Conservation (phyloP, 805 yeast genomes). For the Nakazawaea pomicola region DNA sequence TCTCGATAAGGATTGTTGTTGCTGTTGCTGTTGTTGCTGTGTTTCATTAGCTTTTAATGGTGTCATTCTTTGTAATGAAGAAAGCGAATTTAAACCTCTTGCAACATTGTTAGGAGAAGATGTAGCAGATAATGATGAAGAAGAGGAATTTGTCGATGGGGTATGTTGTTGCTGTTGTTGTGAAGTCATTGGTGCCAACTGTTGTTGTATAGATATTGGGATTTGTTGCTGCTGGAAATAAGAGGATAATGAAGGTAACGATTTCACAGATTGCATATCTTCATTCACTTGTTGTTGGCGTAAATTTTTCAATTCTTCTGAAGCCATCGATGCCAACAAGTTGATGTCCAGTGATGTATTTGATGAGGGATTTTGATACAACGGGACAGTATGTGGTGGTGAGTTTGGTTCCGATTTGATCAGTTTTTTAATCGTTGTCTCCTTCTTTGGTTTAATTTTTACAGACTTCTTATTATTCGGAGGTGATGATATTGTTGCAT, state of each 20-base stretch:
- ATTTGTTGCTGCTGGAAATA: constrained; percentile 30
- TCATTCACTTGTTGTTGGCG: constrained; percentile 21
- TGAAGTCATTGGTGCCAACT: too few species aligned
- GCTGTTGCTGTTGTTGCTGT: constrained; percentile 18
- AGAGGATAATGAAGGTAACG: constrained; percentile 47
- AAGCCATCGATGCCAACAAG: constrained; percentile 48
- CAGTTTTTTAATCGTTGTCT: constrained; percentile 1
- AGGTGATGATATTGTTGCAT: constrained; percentile 15
- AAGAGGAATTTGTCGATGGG: constrained; percentile 1
- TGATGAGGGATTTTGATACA: neutral
- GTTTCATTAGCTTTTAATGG: constrained; percentile 26
- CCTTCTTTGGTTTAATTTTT: constrained; percentile 7
- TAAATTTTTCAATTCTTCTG: constrained; percentile 44
- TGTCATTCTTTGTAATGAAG: constrained; percentile 42
- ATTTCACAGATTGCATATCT: constrained; percentile 36
- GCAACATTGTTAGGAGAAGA: constrained; percentile 18
- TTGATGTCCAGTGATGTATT: constrained; percentile 37
- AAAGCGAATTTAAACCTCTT: constrained; percentile 29
- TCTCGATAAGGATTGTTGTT: constrained; percentile 17
- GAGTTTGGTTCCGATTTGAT: constrained; percentile 5
- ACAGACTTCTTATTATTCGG: constrained; percentile 3
- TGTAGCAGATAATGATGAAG: constrained; percentile 4
- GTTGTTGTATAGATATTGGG: too few species aligned
- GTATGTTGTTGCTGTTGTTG: neutral
- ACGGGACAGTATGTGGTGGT: too few species aligned